A percentile compares a stretch with the other conserved stretches of the same genome.
Conservation (phyloP, 1,139 yeast genomes). For the Eremothecium sinecaudum region DNA sequence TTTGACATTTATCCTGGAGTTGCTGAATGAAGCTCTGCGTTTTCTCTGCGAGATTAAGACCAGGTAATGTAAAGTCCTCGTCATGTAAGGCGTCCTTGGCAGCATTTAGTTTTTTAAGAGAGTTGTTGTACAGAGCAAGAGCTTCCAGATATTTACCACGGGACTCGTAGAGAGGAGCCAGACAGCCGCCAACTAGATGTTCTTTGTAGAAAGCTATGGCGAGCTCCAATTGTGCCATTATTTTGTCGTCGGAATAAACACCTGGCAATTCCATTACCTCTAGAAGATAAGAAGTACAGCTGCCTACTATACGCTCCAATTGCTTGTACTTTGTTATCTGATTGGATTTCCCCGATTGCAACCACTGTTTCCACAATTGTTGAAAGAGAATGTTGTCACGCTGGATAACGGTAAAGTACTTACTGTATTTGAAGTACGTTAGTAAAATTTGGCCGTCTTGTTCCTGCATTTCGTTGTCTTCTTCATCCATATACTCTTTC, state of each 20-base stretch:
- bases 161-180: slow-evolving; percentile 24
- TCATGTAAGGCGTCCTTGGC: slow-evolving; percentile 9
- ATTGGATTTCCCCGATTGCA: slow-evolving; percentile 16
- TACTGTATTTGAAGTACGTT: slow-evolving; percentile 65
- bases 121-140: slow-evolving; percentile 24
- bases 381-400: slow-evolving; percentile 54
- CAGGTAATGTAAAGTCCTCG: slow-evolving; percentile 5
- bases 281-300: slow-evolving; percentile 30
- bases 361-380: slow-evolving; percentile 31
- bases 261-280: slow-evolving; percentile 79
- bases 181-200: slow-evolving; percentile 19
- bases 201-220: slow-evolving; percentile 18
- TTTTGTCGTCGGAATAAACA: slow-evolving; percentile 73
- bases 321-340: slow-evolving; percentile 11
- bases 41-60: not conserved
- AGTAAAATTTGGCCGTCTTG: slow-evolving; percentile 69
- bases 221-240: slow-evolving; percentile 44
- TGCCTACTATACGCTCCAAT: slow-evolving; percentile 37
- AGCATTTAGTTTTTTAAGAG: slow-evolving; percentile 15
- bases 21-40: not conserved
- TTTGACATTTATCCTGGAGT: slow-evolving; percentile 19
- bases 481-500: slow-evolving; percentile 38
- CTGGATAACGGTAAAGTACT: slow-evolving; percentile 55
- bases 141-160: slow-evolving; percentile 25
- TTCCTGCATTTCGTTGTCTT: slow-evolving; percentile 35